These are phyloP conservation scores for Spirogloea muscicola DNA, from an alignment of 139 green algal genomes.

Conservation along the genomic window DNA sequence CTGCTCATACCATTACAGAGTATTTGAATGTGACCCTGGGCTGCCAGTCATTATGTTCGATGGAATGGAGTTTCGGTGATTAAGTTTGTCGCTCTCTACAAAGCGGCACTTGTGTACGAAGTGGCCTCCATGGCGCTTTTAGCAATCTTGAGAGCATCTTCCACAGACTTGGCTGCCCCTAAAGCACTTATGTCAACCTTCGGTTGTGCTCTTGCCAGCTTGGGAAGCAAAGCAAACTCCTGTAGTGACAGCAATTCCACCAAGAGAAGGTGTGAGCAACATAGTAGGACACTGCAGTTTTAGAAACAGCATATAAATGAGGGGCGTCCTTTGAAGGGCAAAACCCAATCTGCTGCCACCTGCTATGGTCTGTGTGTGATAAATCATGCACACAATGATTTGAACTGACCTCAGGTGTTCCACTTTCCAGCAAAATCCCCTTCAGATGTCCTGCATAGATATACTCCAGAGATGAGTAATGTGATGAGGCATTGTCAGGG, in stretches of 20 bases:
- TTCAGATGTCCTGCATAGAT: conserved; percentile 53
- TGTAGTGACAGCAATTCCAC: not conserved
- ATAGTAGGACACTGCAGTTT: not conserved
- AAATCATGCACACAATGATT: not conserved
- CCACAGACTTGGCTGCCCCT: conserved; percentile 11
- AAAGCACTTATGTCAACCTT: conserved; percentile 11
- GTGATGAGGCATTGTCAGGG: no score
- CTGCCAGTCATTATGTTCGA: no score
- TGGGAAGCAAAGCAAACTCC: conserved; percentile 25
- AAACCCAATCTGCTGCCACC: not conserved
- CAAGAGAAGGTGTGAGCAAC: conserved; percentile 5
- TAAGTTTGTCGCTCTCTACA: no score
- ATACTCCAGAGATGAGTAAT: not conserved
- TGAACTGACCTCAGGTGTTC: conserved; percentile 53
- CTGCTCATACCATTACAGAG: no score
- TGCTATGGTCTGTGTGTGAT: not conserved
- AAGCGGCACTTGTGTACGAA: no score
- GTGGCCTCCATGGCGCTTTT: no score
- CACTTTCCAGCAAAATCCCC: conserved; percentile 75
- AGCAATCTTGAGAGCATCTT: conserved; percentile 21
- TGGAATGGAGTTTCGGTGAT: no score
- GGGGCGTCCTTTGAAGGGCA: not conserved
- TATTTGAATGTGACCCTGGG: no score
- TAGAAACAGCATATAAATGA: not conserved
- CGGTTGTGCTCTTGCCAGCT: conserved; percentile 7